These are phyloP conservation scores for Cytauxzoon felis DNA, from an alignment of 169 alveolate genomes.

Conservation along the genomic window DNA sequence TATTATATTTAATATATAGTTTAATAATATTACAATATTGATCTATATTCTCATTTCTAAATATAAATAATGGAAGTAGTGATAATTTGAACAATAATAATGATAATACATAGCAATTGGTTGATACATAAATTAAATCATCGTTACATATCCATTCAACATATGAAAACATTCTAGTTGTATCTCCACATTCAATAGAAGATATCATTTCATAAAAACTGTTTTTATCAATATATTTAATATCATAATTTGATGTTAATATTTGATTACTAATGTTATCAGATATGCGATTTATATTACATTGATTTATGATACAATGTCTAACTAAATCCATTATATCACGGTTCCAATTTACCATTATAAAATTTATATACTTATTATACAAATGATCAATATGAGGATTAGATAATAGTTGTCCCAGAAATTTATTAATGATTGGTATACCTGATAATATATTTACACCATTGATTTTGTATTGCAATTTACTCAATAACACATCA, in stretches of 20 bases:
- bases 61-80: conserved; percentile 8
- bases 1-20: conserved; percentile 6
- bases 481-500: too few relatives aligned
- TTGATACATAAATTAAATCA: conserved; percentile 12
- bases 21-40: neutral
- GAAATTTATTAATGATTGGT: too few relatives aligned
- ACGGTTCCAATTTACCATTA: too few relatives aligned
- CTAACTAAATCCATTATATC: too few relatives aligned
- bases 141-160: conserved; percentile 10
- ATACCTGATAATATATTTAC: too few relatives aligned
- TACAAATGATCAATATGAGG: too few relatives aligned
- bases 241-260: too few relatives aligned
- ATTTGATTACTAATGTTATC: too few relatives aligned
- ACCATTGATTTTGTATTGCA: too few relatives aligned
- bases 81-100: conserved; percentile 4
- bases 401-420: too few relatives aligned
- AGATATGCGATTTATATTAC: neutral
- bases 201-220: neutral
- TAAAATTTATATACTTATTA: too few relatives aligned
- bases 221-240: neutral
- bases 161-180: neutral
- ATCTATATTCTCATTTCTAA: neutral
- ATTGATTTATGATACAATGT: neutral
- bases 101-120: conserved; percentile 1
- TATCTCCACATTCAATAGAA: neutral